phyloP scores from a whole-genome alignment of 23 red algal genomes.

The Gracilaria vermiculophylla region DNA sequence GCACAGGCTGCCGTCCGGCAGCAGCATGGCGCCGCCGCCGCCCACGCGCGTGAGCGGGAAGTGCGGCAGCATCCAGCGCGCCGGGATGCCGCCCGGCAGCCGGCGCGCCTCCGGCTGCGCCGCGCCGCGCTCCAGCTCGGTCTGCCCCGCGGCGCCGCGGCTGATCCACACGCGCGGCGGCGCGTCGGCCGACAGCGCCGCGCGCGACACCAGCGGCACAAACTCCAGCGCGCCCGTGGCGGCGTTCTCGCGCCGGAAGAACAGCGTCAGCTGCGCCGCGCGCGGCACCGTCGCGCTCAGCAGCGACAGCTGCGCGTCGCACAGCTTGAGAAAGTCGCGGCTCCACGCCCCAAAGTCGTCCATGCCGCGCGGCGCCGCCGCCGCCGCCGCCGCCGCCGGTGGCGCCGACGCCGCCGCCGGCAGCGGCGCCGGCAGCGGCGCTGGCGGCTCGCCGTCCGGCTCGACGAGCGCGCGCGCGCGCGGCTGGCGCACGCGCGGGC shows the following conservation, averaged over 20 bases:
- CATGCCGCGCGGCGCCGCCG: too few relatives aligned
- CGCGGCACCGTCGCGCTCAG: slow-evolving; percentile 36
- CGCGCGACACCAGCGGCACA: slow-evolving; percentile 61
- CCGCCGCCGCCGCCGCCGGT: too few relatives aligned
- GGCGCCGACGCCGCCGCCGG: too few relatives aligned
- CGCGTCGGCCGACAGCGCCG: slow-evolving; percentile 2
- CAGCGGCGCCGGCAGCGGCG: too few relatives aligned
- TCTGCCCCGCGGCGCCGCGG: slow-evolving; percentile 13
- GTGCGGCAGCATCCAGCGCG: slow-evolving; percentile 73
- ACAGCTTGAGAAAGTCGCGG: slow-evolving; percentile 56
- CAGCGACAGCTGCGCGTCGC: slow-evolving; percentile 52
- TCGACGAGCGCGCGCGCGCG: too few relatives aligned
- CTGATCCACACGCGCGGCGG: slow-evolving; percentile 57
- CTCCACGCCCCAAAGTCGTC: slow-evolving; percentile 45
- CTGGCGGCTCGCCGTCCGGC: too few relatives aligned
- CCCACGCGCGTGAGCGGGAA: slow-evolving; percentile 72
- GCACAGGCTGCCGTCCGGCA: slow-evolving; percentile 79
- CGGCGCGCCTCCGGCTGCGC: slow-evolving; percentile 11
- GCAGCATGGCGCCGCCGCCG: slow-evolving; percentile 8
- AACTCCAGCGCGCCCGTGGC: slow-evolving; percentile 76
- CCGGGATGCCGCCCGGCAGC: slow-evolving; percentile 77
- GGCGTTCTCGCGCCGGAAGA: slow-evolving; percentile 66
- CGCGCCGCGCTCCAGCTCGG: slow-evolving; percentile 13
- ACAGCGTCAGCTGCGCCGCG: slow-evolving; percentile 27
- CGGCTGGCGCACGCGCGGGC: too few relatives aligned